Conservation (phyloP, 805 yeast genomes). For the Pichia insulana region DNA sequence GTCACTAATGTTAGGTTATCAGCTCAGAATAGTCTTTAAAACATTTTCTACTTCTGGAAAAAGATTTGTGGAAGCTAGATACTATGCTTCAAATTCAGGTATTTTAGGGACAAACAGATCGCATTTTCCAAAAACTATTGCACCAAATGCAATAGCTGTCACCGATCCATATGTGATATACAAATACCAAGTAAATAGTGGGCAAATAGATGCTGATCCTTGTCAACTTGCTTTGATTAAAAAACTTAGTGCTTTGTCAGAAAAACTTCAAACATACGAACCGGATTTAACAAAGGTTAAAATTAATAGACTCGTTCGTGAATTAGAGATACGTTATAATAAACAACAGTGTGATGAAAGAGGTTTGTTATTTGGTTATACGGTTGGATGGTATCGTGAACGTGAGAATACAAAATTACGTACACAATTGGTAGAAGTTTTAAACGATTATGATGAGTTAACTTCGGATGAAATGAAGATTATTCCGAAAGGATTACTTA, state of each 20-base stretch:
- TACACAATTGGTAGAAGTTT: conserved; percentile 37
- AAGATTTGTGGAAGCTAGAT: no score
- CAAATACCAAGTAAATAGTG: conserved; percentile 42
- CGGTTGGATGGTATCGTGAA: conserved; percentile 25
- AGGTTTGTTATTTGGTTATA: conserved; percentile 18
- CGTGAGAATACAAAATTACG: conserved; percentile 11
- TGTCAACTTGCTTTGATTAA: conserved; percentile 51
- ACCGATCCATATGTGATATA: conserved; percentile 61
- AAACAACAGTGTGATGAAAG: conserved; percentile 11
- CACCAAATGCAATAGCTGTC: conserved; percentile 5
- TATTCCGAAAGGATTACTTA: conserved; percentile 56
- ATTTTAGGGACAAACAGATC: conserved; percentile 7
- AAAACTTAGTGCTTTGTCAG: conserved; percentile 56
- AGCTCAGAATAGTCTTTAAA: no score
- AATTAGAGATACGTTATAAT: conserved; percentile 24
- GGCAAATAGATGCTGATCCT: conserved; percentile 45
- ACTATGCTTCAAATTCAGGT: neutral
- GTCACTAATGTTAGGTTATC: no score
- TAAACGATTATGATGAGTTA: conserved; percentile 40
- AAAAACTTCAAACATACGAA: conserved; percentile 50
- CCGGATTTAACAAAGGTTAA: conserved; percentile 43
- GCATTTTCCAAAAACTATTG: neutral
- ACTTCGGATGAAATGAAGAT: conserved; percentile 39
- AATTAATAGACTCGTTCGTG: conserved; percentile 32
- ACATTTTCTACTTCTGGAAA: no score